These are phyloP conservation scores for Diaporthe velutina DNA, from an alignment of 2,329 filamentous ascomycete species.

Conservation along the genomic window DNA sequence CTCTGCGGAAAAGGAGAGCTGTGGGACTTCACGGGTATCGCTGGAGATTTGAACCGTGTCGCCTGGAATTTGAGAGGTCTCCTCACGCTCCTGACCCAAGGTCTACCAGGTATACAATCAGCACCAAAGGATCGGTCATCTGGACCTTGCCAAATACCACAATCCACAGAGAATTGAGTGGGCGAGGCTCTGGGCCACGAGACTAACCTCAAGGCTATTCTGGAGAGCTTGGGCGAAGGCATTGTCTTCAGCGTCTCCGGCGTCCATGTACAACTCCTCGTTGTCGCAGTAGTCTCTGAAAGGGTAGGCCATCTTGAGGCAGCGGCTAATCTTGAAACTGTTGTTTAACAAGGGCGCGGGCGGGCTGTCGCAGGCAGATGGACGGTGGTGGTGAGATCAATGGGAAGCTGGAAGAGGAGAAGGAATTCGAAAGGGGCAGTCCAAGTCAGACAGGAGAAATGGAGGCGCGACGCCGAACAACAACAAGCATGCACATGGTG, in stretches of 20 bases:
- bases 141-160: accelerated
- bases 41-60: background rate
- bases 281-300: background rate
- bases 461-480: background rate
- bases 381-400: background rate
- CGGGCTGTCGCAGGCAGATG: background rate
- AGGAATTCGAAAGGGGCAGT: too few species aligned
- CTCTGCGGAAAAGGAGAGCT: background rate
- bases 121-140: background rate
- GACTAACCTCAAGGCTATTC: background rate
- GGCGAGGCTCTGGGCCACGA: background rate
- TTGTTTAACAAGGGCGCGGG: background rate
- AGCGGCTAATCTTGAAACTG: background rate
- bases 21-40: background rate
- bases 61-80: background rate
- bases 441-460: background rate
- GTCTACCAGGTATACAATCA: background rate
- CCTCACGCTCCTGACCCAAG: background rate
- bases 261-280: background rate
- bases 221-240: background rate
- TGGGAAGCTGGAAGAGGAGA: background rate
- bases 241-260: background rate
- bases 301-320: background rate
- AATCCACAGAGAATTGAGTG: background rate
- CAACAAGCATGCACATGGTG: background rate